Evolutionary conservation across 257 asterid genomes (phyloP).

Genomic region (Nicotiana noctiflora): DNA sequence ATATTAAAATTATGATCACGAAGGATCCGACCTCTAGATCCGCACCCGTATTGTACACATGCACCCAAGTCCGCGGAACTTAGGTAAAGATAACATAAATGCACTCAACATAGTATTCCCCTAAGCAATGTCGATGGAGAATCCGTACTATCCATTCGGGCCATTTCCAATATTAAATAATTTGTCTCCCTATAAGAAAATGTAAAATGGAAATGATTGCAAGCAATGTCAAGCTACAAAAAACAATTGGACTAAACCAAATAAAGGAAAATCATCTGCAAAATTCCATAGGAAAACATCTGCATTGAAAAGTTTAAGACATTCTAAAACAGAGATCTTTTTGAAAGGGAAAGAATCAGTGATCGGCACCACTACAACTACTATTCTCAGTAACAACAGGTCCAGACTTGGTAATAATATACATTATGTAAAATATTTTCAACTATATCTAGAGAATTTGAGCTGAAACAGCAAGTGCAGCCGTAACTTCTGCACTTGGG

Average conservation of each 20-base stretch:
- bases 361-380: background rate
- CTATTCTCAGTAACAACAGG: background rate
- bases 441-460: background rate
- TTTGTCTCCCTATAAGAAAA: background rate
- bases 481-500: background rate
- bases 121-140: background rate
- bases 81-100: background rate
- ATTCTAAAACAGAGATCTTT: background rate
- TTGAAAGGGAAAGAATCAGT: no score
- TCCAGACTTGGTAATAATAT: background rate
- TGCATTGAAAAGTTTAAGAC: background rate
- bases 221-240: background rate
- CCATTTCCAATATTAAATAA: background rate
- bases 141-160: background rate
- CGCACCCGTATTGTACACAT: no score
- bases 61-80: background rate
- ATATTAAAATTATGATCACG: no score
- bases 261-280: no score
- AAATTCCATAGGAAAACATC: background rate
- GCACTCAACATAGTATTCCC: background rate
- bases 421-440: background rate
- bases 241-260: background rate
- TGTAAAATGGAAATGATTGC: background rate
- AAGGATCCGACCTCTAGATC: no score
- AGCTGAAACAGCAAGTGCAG: background rate